phyloP scores from a whole-genome alignment of 495 filamentous ascomycete species.

The Xeromyces bisporus region DNA sequence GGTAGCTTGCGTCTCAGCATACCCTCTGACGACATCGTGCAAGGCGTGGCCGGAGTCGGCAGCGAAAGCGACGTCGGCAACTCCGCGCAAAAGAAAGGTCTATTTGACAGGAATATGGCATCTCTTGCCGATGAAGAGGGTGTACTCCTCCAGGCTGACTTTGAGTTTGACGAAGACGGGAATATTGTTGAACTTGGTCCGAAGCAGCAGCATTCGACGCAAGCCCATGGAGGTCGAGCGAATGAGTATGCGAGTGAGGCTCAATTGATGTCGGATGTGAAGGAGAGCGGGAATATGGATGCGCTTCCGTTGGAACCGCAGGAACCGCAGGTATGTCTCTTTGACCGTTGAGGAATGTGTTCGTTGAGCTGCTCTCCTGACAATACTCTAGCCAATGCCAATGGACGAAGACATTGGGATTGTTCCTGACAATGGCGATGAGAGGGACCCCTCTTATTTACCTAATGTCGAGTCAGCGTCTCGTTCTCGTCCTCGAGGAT shows the following conservation, averaged over 20 bases:
- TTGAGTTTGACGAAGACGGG: constrained; percentile 48
- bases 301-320: constrained; percentile 7
- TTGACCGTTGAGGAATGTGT: too few species aligned
- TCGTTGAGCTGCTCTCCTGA: too few species aligned
- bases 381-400: neutral
- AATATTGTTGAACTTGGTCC: constrained; percentile 32
- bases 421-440: too few species aligned
- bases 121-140: constrained; percentile 29
- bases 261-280: constrained; percentile 4
- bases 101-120: constrained; percentile 6
- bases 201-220: constrained; percentile 1
- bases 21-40: constrained; percentile 13
- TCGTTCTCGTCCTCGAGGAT: too few species aligned
- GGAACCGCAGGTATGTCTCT: constrained; percentile 12
- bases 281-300: neutral
- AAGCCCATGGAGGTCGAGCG: neutral
- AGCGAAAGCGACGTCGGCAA: constrained; percentile 8
- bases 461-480: too few species aligned
- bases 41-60: constrained; percentile 8
- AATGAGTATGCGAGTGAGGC: constrained; percentile 17
- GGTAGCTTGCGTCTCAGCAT: constrained; percentile 17
- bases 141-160: constrained; percentile 43
- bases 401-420: constrained; percentile 1
- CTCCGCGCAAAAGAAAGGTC: constrained; percentile 11
- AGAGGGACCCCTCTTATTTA: too few species aligned